Conservation (phyloP, 192 early-diverging fungal species). For the Pecoramyces ruminantium region DNA sequence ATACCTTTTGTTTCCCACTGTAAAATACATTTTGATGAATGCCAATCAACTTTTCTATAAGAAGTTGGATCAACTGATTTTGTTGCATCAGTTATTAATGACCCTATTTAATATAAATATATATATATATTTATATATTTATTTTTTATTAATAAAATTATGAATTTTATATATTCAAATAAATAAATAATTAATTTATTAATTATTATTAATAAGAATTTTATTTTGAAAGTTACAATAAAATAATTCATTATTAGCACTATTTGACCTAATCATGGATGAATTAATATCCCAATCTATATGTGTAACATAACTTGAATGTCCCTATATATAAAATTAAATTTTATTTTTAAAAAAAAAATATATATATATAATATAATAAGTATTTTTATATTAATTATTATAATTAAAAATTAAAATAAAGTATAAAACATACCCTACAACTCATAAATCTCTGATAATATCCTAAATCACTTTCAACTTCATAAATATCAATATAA, state of each 20-base stretch:
- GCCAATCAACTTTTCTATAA: background rate
- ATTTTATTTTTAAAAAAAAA: no score
- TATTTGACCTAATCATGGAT: background rate
- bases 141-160: no score
- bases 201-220: no score
- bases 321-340: background rate
- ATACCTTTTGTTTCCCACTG: background rate
- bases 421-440: background rate
- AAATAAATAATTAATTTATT: no score
- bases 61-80: background rate
- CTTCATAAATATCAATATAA: conserved; percentile 8
- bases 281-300: background rate
- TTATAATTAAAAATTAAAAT: no score
- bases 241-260: background rate
- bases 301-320: background rate
- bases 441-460: conserved; percentile 4
- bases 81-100: background rate
- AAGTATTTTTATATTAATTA: no score
- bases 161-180: no score
- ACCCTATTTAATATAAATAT: background rate
- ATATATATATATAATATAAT: no score
- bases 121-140: no score
- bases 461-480: conserved; percentile 1
- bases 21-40: background rate
- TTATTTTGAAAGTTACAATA: no score